These are phyloP conservation scores for Cochlearia excelsa DNA, from an alignment of 345 rosid species.

Conservation along the genomic window DNA sequence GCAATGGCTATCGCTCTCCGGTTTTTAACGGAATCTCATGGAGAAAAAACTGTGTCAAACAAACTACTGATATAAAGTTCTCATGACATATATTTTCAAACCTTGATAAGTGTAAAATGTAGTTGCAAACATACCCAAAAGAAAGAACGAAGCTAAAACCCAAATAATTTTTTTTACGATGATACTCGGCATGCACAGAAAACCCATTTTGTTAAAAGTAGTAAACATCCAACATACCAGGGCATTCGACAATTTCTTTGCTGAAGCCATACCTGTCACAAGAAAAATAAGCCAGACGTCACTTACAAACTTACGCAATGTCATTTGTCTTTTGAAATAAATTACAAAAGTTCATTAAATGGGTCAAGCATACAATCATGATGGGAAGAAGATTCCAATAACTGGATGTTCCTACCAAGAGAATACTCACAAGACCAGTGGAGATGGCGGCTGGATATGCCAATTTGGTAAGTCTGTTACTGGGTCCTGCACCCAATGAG, in stretches of 20 bases:
- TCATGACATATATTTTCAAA: neutral
- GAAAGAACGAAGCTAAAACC: constrained; percentile 1
- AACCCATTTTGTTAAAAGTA: neutral
- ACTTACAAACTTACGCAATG: neutral
- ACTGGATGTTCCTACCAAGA: constrained; percentile 7
- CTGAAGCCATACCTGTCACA: constrained; percentile 85
- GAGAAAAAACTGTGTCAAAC: neutral
- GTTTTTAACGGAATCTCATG: neutral
- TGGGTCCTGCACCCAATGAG: constrained; percentile 65
- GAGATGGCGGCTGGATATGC: constrained; percentile 64
- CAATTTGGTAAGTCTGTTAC: constrained; percentile 76
- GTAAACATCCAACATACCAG: constrained; percentile 47
- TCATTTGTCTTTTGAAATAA: neutral
- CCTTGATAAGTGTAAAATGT: neutral
- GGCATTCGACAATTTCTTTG: constrained; percentile 85
- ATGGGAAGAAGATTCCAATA: neutral
- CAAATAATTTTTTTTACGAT: neutral
- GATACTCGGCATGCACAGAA: constrained; percentile 5
- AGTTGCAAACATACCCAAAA: constrained; percentile 1
- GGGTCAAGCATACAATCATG: no score
- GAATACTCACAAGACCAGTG: constrained; percentile 64
- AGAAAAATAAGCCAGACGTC: constrained; percentile 21
- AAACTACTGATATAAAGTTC: constrained; percentile 1
- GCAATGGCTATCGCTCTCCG: constrained; percentile 9
- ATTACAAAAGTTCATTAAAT: no score